Conservation (phyloP, 73 alveolate genomes). For the Uronychia binucleata region DNA sequence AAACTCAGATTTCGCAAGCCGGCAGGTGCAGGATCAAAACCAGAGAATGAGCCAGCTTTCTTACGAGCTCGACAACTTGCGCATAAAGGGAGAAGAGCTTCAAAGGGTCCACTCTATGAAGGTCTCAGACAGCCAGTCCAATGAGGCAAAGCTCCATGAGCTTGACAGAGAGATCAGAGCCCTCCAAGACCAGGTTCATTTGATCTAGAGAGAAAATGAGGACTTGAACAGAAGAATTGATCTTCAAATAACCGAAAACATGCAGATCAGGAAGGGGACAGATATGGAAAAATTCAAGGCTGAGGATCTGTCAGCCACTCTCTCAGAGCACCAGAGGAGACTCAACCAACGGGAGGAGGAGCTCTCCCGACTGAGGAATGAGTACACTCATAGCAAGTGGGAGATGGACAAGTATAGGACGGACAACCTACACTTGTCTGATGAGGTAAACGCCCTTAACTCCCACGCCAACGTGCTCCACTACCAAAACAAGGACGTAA, state of each 20-base stretch:
- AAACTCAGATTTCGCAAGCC: not conserved
- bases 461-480: constrained; percentile 41
- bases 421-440: constrained; percentile 19
- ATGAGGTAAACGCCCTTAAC: constrained; percentile 43
- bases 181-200: constrained; percentile 7
- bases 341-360: constrained; percentile 26
- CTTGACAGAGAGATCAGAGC: not conserved
- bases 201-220: not conserved
- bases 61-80: not conserved
- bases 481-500: constrained; percentile 24
- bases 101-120: not conserved
- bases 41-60: not conserved
- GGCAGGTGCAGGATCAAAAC: not conserved
- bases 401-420: constrained; percentile 16
- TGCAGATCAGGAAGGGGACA: constrained; percentile 1
- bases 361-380: constrained; percentile 19
- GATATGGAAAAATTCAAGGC: constrained; percentile 2
- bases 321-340: constrained; percentile 24
- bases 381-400: constrained; percentile 26
- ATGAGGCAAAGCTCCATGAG: not conserved
- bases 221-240: constrained; percentile 8
- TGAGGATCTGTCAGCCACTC: not conserved
- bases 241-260: constrained; percentile 8
- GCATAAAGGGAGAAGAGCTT: not conserved
- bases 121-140: not conserved